Conservation (phyloP, 768 basidiomycete genomes). For the Leucosporidium scottii region DNA sequence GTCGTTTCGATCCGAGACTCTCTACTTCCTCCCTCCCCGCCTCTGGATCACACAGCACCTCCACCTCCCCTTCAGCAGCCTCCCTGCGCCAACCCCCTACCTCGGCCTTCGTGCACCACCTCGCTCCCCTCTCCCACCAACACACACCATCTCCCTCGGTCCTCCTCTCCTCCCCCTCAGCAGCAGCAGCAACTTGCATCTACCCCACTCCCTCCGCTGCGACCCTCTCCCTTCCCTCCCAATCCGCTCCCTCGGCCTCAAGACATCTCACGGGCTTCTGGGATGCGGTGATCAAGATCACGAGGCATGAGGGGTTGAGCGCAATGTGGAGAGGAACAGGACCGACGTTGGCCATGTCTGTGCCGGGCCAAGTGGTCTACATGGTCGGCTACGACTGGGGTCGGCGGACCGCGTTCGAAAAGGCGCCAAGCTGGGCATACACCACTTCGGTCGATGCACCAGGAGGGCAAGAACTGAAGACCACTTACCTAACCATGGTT, state of each 20-base stretch:
- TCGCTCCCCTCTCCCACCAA: slow-evolving; percentile 43
- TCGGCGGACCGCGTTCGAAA: slow-evolving; percentile 29
- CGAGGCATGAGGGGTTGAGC: slow-evolving; percentile 67
- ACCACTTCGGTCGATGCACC: not conserved
- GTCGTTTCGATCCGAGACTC: slow-evolving; percentile 33
- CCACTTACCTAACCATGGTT: slow-evolving; percentile 43
- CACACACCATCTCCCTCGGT: slow-evolving; percentile 36
- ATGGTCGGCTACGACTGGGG: slow-evolving; percentile 95
- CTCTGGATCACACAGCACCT: slow-evolving; percentile 39
- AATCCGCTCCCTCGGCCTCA: slow-evolving; percentile 49
- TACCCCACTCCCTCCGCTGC: slow-evolving; percentile 12
- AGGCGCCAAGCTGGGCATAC: slow-evolving; percentile 23
- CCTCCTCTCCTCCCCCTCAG: slow-evolving; percentile 36
- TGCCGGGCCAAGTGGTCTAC: slow-evolving; percentile 85
- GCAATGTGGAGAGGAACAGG: slow-evolving; percentile 95
- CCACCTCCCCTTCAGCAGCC: slow-evolving; percentile 27
- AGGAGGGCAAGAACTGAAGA: not conserved
- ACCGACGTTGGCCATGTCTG: slow-evolving; percentile 81
- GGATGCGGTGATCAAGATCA: slow-evolving; percentile 73
- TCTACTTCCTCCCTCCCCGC: slow-evolving; percentile 19
- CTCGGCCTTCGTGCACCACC: slow-evolving; percentile 37
- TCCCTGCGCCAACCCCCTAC: not conserved
- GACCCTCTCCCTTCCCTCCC: slow-evolving; percentile 5
- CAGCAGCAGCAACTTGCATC: not conserved
- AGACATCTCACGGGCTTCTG: slow-evolving; percentile 78